Base-by-base conservation (phyloP, 2,329 filamentous ascomycete species). In the Rhynchosporium agropyri region DNA sequence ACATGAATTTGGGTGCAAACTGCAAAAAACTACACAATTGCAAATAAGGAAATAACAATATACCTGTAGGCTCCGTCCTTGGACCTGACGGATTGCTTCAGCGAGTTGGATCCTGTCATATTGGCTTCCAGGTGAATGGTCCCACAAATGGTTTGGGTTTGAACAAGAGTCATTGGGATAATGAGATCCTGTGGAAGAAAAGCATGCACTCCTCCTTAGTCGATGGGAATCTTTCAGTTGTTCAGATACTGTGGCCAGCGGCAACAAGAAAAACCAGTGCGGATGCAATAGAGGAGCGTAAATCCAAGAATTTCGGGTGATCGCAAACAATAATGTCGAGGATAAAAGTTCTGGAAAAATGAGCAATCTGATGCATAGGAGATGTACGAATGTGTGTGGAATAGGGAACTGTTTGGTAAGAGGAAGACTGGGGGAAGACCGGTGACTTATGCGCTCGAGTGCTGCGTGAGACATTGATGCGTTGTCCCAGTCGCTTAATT, bases 41-140 rank as follows among this genome's bases (percentile, higher is more conserved):
- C 36, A 48, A 66, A 63, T 63, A 60, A 65, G 50, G 55, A 66
- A 70, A 70, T 58, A 68, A 70, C 54, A 72, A 72, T 71, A 72
- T 74, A 74, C 73, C 73, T 74, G 69, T 68, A 68, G 70, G 70
- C 48, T 38, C 58, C 58, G 67, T 68, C 70, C 69, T 72, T 71
- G 65, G 69, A 71, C 69, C 72, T 63, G 33, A 51, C 40, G 67
- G 70, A 63, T 58, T 61, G 66, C 53, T 69, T 69, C 55, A 65
- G 61, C 63, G 67, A 65, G 53, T 66, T 65, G 71, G 70, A 74
- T 68, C 67, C 70, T 64, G 71, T 60, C 72, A 73, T 74, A 20
- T 29, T 54, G 68, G 67, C 69, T 64, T 72, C 72, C 71, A 68
- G 69, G 61, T 68, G 67, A 66, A 69, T 65, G 66, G 63, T 70